Conservation (phyloP, 306 rosid species). For the Macrotyloma uniflorum region DNA sequence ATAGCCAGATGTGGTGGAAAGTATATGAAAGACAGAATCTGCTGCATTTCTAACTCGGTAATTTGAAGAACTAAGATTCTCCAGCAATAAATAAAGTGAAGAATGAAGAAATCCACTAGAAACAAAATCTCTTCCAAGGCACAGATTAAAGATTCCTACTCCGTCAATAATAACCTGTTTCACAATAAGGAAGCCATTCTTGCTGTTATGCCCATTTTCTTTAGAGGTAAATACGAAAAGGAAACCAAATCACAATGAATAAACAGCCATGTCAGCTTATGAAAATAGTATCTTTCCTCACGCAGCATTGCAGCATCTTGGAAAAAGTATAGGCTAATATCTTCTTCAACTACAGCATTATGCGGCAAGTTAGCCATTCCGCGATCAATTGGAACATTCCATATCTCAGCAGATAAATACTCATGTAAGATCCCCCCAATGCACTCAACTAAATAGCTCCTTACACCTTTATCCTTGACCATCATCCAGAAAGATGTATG, state of each 20-base stretch:
- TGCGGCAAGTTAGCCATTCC: conserved; percentile 43
- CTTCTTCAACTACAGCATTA: conserved; percentile 60
- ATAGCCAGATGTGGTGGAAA: conserved; percentile 68
- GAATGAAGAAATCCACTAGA: conserved; percentile 91
- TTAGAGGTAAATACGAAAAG: conserved; percentile 31
- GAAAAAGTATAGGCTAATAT: conserved; percentile 65
- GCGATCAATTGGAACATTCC: conserved; percentile 75
- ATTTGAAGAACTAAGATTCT: conserved; percentile 79
- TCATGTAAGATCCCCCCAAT: conserved; percentile 83
- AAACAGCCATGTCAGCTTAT: conserved; percentile 38
- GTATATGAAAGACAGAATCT: conserved; percentile 69
- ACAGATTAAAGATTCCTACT: conserved; percentile 75
- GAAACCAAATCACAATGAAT: conserved; percentile 27
- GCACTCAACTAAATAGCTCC: conserved; percentile 72
- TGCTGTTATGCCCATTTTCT: conserved; percentile 29
- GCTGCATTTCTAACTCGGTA: conserved; percentile 74
- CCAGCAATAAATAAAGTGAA: conserved; percentile 88
- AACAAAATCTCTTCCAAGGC: conserved; percentile 77
- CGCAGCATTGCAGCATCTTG: conserved; percentile 81
- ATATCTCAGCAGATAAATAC: conserved; percentile 82
- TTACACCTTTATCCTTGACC: conserved; percentile 54
- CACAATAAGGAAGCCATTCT: conserved; percentile 44
- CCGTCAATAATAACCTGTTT: conserved; percentile 94
- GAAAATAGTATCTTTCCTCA: conserved; percentile 63
- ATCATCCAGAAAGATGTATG: conserved; percentile 64